Evolutionary conservation across 2,329 filamentous ascomycete genomes (phyloP), one percentile per base, ranked within the genome.

Genomic region (Cordyceps javanica): DNA sequence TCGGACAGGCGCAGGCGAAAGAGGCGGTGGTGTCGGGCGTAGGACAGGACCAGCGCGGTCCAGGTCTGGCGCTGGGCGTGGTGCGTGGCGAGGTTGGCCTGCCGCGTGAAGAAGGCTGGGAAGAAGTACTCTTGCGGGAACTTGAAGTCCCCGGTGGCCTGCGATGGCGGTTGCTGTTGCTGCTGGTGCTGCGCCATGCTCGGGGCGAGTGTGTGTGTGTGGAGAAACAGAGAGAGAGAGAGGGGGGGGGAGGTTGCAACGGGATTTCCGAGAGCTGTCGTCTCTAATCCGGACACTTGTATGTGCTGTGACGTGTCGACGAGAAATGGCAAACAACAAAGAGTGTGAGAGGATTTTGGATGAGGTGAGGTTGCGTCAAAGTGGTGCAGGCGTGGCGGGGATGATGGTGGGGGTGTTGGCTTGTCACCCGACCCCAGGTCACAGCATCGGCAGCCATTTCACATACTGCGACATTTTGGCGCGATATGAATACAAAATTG

Each of bases 21-120:
- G 68, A 92, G 76, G 64, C 83, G 85, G 76, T 93, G 80, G 74
- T 90, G 82, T 0, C 85, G 83, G 73, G 89, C 90, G 85, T 96
- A 97, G 68, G 86, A 73, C 60, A 91, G 90, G 68, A 97, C 84
- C 16, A 97, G 83, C 32, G 83, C 73, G n/a, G 88, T 86, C 94
- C 94, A 99, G 73, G 92, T 92, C 59, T 82, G 77, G 60, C 91
- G 85, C 69, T 94, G 90, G 46, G 87, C 85, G 72, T 87, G 83
- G 68, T 82, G 86, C 10, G 89, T 93, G 30, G 82, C 81, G 60
- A 84, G 78, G 75, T 90, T 90, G 36, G 86, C 82, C 72, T 94
- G 90, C 56, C 84, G 85, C 57, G 88, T 91, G 82, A 89, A 94
- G 85, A 94, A 92, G 68, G 90, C 87, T 0, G 90, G 90, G 77